A percentile compares a stretch with the other conserved stretches of the same genome.
Conservation (phyloP, 192 early-diverging fungal genomes). For the Linnemannia schmuckeri region DNA sequence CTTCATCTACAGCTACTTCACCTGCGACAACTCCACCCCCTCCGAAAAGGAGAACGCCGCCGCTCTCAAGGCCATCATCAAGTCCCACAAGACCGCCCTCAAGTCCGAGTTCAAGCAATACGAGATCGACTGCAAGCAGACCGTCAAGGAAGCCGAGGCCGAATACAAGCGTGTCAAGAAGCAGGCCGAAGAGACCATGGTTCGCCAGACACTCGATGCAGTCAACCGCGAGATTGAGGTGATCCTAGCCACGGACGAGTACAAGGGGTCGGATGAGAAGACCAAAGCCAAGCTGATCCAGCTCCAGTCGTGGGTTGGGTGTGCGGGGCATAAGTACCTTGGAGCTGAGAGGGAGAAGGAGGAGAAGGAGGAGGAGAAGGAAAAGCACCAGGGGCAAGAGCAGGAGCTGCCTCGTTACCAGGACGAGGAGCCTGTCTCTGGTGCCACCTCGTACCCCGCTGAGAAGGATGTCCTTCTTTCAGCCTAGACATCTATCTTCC, state of each 20-base stretch:
- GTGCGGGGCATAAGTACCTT: neutral
- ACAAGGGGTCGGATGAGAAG: conserved; percentile 6
- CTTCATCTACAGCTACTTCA: conserved; percentile 29
- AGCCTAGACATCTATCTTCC: neutral
- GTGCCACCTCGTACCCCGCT: neutral
- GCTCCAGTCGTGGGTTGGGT: conserved; percentile 1
- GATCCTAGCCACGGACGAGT: conserved; percentile 8
- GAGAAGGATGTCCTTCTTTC: conserved; percentile 6
- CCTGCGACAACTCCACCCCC: conserved; percentile 3
- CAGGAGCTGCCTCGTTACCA: neutral
- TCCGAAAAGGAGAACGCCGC: conserved; percentile 21
- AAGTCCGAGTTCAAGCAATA: conserved; percentile 18
- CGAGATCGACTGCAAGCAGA: conserved; percentile 21
- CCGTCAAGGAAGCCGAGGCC: conserved; percentile 8
- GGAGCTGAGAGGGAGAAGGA: neutral
- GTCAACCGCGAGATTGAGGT: conserved; percentile 20
- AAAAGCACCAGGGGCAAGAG: neutral
- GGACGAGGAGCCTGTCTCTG: neutral
- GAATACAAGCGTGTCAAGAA: conserved; percentile 19
- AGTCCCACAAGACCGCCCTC: conserved; percentile 1
- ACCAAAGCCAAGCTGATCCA: conserved; percentile 24
- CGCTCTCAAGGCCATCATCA: conserved; percentile 22
- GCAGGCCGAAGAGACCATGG: conserved; percentile 14
- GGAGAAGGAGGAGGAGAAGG: neutral
- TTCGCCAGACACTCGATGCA: neutral